Evolutionary conservation across 768 basidiomycete genomes (phyloP).

Genomic region (Pholiota conissans): DNA sequence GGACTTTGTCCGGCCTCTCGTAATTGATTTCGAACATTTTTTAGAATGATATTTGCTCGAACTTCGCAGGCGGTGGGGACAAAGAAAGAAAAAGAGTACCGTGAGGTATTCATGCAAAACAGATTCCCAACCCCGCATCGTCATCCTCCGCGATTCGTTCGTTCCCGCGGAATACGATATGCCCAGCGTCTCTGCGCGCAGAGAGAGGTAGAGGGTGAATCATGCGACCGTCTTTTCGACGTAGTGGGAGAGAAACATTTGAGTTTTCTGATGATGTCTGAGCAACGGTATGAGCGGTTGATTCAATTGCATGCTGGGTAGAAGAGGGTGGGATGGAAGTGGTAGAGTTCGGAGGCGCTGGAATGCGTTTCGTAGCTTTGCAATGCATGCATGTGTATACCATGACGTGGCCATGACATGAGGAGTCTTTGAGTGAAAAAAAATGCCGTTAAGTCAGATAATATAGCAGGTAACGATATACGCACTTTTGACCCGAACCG

Average conservation of each 20-base stretch:
- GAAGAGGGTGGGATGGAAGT: neutral
- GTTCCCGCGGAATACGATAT: constrained; percentile 68
- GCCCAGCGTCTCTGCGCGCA: constrained; percentile 56
- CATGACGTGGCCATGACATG: constrained; percentile 53
- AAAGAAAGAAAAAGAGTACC: too few relatives aligned
- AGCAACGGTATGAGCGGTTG: neutral
- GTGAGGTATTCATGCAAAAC: constrained; percentile 7
- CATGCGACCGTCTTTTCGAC: constrained; percentile 17
- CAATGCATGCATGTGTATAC: constrained; percentile 63
- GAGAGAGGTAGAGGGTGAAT: constrained; percentile 60
- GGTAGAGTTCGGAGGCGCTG: constrained; percentile 46
- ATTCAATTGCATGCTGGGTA: neutral
- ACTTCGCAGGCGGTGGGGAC: too few relatives aligned
- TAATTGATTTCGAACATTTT: too few relatives aligned
- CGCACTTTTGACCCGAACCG: constrained; percentile 67
- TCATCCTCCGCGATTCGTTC: constrained; percentile 37
- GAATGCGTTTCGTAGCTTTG: constrained; percentile 58
- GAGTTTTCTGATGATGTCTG: neutral
- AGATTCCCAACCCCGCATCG: constrained; percentile 18
- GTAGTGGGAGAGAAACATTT: neutral
- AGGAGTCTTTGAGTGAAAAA: constrained; percentile 27
- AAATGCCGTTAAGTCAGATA: neutral
- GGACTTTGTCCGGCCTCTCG: too few relatives aligned
- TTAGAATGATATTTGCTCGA: too few relatives aligned
- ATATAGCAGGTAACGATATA: neutral